Evolutionary conservation across 495 filamentous ascomycete species (phyloP).

Genomic region (Penicillium malachiteum): DNA sequence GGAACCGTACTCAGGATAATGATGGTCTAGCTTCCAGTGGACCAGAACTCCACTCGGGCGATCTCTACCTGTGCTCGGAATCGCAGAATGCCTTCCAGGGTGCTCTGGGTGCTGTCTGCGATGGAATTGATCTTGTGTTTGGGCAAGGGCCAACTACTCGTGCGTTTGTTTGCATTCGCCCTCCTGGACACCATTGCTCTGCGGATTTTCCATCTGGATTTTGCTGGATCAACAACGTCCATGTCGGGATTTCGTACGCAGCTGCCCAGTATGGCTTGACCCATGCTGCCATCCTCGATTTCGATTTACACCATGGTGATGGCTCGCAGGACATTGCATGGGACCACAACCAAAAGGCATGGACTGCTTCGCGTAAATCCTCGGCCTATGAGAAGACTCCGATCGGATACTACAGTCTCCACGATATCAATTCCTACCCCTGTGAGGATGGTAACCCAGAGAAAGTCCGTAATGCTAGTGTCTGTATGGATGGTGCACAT

Average conservation of each 20-base stretch:
- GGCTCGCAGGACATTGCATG: slow-evolving; percentile 92
- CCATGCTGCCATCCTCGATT: slow-evolving; percentile 94
- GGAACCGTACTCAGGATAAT: slow-evolving; percentile 51
- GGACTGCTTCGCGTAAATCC: slow-evolving; percentile 59
- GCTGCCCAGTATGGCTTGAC: slow-evolving; percentile 79
- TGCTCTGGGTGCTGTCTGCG: slow-evolving; percentile 82
- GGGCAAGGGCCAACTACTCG: slow-evolving; percentile 54
- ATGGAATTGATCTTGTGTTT: slow-evolving; percentile 87
- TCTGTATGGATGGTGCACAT: slow-evolving; percentile 90
- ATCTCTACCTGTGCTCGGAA: slow-evolving; percentile 84
- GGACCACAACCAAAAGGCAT: slow-evolving; percentile 70
- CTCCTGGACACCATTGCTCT: slow-evolving; percentile 94
- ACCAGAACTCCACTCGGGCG: slow-evolving; percentile 69
- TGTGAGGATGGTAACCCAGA: slow-evolving; percentile 87
- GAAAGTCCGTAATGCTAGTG: slow-evolving; percentile 85
- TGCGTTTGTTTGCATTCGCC: slow-evolving; percentile 81
- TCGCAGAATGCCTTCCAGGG: slow-evolving; percentile 87
- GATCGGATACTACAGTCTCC: slow-evolving; percentile 92
- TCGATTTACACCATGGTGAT: slow-evolving; percentile 95
- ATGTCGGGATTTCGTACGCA: slow-evolving; percentile 91
- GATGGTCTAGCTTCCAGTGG: slow-evolving; percentile 41
- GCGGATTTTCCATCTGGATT: slow-evolving; percentile 86
- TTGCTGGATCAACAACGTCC: slow-evolving; percentile 98
- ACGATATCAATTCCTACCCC: slow-evolving; percentile 97
- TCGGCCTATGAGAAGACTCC: slow-evolving; percentile 72